Base-by-base conservation (phyloP, 2,329 filamentous ascomycete genomes). In the Trichoderma sp. region DNA sequence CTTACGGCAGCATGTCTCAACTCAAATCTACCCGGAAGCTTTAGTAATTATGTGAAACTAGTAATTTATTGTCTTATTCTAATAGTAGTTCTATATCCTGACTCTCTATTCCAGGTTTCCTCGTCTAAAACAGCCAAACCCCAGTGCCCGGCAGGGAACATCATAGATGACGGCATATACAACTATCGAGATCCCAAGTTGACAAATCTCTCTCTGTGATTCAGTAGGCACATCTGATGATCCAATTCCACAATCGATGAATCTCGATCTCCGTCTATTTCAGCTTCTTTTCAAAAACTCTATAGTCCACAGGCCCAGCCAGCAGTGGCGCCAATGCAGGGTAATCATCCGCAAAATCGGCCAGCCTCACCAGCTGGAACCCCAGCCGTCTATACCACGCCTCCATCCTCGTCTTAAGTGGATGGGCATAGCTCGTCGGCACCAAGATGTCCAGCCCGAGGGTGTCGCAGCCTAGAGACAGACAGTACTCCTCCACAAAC, bases 401-500 rank as follows among this genome's bases (percentile, higher is more conserved):
- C 64, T 80, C 64, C 76, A 81, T 73, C 29, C 80, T 79, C 3
- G 76, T 75, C 53, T 83, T 83, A 1, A 78, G 75, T 0, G 78
- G 76, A 67, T 83, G 80, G 29, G 73, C 77, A 24, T 80, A 81
- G 1, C 74, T 79, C 27, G 75, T 79, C 1, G 81, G 81, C 1
- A 81, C 75, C 6, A 83, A 76, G 16, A 83, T 62, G 59, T 83
- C 81, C 0, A 83, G 76, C 18, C 81, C 81, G 79, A 83, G 81
- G 1, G 71, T 74, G 11, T 76, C 79, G 66, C 81, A 83, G 6
- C 82, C 81, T 1, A 77, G 69, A 2, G 77, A 35, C 16, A 79
- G 78, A 11, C 80, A 81, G 29, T 81, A 77, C 0, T 78, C 73
- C 67, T 83, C 81, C 9, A 80, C 81, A 53, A 82, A 83, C 12